phyloP scores from a whole-genome alignment of 129 eudicot species.

The Cynara cardunculus region DNA sequence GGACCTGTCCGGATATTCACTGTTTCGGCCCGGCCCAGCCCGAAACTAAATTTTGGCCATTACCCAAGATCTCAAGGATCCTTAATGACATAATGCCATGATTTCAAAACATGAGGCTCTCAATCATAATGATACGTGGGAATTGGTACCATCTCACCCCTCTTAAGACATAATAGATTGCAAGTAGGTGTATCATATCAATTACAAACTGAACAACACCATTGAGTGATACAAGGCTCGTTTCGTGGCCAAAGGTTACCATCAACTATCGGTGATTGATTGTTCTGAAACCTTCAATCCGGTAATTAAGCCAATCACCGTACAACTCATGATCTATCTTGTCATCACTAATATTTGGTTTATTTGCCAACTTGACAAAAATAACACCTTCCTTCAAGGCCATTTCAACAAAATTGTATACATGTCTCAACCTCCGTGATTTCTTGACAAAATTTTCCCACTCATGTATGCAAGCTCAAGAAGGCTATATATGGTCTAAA shows the following conservation, averaged over 20 bases:
- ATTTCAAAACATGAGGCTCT: background rate
- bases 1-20: no score
- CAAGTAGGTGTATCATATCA: background rate
- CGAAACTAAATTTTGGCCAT: no score
- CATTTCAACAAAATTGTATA: background rate
- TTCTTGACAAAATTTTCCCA: background rate
- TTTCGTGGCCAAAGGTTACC: background rate
- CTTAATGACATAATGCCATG: background rate
- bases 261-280: background rate
- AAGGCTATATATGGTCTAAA: background rate
- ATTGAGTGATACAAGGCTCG: background rate
- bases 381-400: background rate
- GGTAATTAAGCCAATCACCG: background rate
- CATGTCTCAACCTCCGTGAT: constrained; percentile 2
- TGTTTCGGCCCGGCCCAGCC: no score
- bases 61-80: background rate
- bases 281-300: no score
- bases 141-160: background rate
- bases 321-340: background rate
- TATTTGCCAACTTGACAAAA: background rate
- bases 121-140: background rate
- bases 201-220: background rate
- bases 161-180: background rate
- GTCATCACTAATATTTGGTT: background rate
- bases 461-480: background rate